A percentile compares a stretch with the other conserved stretches of the same genome.
These are phyloP conservation scores for Apiotrichum laibachii DNA, from an alignment of 1,284 basidiomycete species.

Conservation along the genomic window DNA sequence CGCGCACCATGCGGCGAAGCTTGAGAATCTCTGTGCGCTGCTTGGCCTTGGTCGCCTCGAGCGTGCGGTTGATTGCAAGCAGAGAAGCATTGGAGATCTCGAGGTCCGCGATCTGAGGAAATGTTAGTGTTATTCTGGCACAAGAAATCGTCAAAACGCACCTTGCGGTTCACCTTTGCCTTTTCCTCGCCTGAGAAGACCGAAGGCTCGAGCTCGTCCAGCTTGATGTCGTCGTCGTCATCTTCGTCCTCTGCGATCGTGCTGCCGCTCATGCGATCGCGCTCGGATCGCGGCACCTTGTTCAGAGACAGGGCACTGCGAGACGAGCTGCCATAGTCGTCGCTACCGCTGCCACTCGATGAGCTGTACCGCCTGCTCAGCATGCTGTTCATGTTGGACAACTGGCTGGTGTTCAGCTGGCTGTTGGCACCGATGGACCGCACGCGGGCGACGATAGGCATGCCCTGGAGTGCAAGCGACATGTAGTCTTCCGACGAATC, in stretches of 20 bases:
- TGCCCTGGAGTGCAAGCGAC: not conserved
- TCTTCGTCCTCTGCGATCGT: constrained; percentile 11
- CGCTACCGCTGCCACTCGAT: constrained; percentile 3
- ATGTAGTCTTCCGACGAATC: not conserved
- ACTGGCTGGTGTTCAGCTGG: not conserved
- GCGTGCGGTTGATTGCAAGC: constrained; percentile 46
- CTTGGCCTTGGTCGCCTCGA: constrained; percentile 46
- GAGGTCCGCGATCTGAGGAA: constrained; percentile 43
- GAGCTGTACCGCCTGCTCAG: constrained; percentile 1
- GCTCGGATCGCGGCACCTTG: not conserved
- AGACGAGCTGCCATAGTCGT: constrained; percentile 2
- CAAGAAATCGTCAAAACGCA: constrained; percentile 14
- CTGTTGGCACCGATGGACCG: not conserved
- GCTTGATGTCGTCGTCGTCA: constrained; percentile 13
- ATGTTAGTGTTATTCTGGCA: not conserved
- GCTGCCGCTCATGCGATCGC: constrained; percentile 16
- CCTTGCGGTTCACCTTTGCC: constrained; percentile 45
- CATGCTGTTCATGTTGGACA: not conserved
- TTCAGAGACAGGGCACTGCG: not conserved
- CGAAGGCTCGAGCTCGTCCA: constrained; percentile 6
- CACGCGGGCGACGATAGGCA: not conserved
- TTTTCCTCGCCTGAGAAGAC: constrained; percentile 20
- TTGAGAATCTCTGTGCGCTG: constrained; percentile 45
- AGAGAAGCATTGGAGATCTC: constrained; percentile 49
- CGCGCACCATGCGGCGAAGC: constrained; percentile 40